These are phyloP conservation scores for Pilasporangium apinafurcum DNA, from an alignment of 352 stramenopile species.

Conservation along the genomic window DNA sequence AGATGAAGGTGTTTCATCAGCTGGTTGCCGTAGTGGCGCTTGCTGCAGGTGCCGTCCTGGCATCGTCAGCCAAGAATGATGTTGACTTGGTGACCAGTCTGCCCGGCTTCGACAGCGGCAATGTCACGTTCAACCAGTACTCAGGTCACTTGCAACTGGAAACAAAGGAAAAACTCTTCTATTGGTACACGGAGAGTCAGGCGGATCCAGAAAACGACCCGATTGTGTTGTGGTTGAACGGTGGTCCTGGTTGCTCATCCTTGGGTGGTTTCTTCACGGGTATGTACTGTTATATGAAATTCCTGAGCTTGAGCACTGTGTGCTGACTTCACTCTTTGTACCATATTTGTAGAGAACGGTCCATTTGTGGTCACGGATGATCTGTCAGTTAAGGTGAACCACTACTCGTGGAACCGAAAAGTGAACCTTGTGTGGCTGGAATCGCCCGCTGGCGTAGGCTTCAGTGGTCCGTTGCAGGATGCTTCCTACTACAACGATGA, in stretches of 20 bases:
- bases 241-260: conserved; percentile 83
- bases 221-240: conserved; percentile 90
- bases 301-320: no score
- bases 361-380: conserved; percentile 48
- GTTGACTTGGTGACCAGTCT: conserved; percentile 38
- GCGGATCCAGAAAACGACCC: conserved; percentile 48
- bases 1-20: no score
- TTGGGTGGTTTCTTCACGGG: conserved; percentile 80
- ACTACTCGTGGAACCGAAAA: conserved; percentile 64
- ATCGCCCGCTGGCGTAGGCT: conserved; percentile 57
- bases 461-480: conserved; percentile 38
- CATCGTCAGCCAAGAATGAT: conserved; percentile 3
- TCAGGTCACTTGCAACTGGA: conserved; percentile 39
- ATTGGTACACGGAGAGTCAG: conserved; percentile 62
- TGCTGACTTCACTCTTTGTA: no score
- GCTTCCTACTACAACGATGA: conserved; percentile 72
- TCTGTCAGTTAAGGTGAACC: conserved; percentile 42
- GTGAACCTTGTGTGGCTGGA: conserved; percentile 73
- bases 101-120: conserved; percentile 26
- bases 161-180: conserved; percentile 57
- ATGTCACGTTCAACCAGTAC: conserved; percentile 56
- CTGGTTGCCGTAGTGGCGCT: conserved; percentile 11
- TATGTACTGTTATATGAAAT: no score
- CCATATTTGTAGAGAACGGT: conserved; percentile 67
- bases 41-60: background rate